A percentile compares a stretch with the other conserved stretches of the same genome.
Evolutionary conservation across 1,284 basidiomycete species (phyloP).

Genomic region (Fomitopsis schrenkii): DNA sequence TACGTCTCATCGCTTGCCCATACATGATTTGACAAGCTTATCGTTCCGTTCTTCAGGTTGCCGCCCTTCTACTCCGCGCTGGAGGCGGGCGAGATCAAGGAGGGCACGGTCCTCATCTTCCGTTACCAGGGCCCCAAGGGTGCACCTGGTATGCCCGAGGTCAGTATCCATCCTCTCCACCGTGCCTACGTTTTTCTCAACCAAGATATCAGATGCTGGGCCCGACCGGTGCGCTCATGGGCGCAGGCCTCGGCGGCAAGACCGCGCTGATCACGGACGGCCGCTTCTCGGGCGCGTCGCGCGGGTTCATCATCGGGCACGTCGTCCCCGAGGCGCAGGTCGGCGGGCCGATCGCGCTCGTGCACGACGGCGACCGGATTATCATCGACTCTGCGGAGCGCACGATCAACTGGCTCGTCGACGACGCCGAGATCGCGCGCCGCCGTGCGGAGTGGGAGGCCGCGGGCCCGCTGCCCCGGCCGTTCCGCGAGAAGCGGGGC

Average conservation of each 20-base stretch:
- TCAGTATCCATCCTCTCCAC: constrained; percentile 18
- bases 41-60: constrained; percentile 43
- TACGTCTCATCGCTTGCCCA: constrained; percentile 20
- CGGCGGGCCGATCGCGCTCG: constrained; percentile 94
- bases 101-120: constrained; percentile 86
- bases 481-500: constrained; percentile 70
- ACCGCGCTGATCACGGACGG: constrained; percentile 96
- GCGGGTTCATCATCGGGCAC: constrained; percentile 70
- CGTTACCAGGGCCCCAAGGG: constrained; percentile 96
- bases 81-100: constrained; percentile 78
- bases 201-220: constrained; percentile 29
- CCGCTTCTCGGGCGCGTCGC: constrained; percentile 84
- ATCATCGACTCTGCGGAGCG: constrained; percentile 78
- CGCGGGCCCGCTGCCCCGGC: constrained; percentile 44
- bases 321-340: constrained; percentile 90
- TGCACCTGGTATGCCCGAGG: constrained; percentile 96
- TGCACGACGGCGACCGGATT: constrained; percentile 88
- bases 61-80: constrained; percentile 84
- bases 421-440: constrained; percentile 71
- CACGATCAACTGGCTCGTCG: constrained; percentile 79
- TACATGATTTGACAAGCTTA: not conserved
- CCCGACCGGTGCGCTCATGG: constrained; percentile 89
- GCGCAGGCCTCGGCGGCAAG: constrained; percentile 86
- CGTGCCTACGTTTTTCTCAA: not conserved
- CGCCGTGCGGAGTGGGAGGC: constrained; percentile 74